Base-by-base conservation (phyloP, 257 asterid genomes). In the Avicennia marina region DNA sequence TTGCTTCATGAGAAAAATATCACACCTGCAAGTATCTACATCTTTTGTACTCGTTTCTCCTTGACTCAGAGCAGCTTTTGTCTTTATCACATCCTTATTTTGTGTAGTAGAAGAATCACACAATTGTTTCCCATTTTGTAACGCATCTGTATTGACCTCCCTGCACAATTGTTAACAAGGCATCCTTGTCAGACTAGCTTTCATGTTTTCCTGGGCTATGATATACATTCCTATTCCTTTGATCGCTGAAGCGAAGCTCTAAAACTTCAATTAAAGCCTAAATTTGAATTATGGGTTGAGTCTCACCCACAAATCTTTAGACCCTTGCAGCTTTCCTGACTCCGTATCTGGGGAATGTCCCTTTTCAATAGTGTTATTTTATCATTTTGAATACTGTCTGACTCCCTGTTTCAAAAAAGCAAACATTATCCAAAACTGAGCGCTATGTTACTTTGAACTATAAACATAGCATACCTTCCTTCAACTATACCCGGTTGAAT, bases 21-120 rank as follows among this genome's bases (percentile, higher is more conserved):
- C 57, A 51, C 42, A 81, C 90, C 84, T 78, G 71, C 68, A 60
- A 52, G 73, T 64, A 51, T 69, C 60, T 27, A 66, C 64, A 62
- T 62, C 72, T 54, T 68, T 62, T 58, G 29, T 18, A 51, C 51
- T 67, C 33, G 39, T 51, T 46, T 67, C 68, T 58, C 60, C 64
- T 76, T 54, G 55, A 58, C 58, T 33, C 47, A 36, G 60, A 54
- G 59, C 63, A 64, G 72, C 25, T 66, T 71, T 69, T 43, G 33
- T 54, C 70, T 53, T 50, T 32, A 34, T 44, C 62, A 61, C 40
- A 27, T 71, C 72, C 60, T 45, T 44, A 43, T 58, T 65, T 66
- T 49, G 49, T 26, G 54, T 33, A 21, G 47, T 49, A 32, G 64
- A 60, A 54, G 72, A 52, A 60, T 38, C 74, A 60, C 40, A 64